Conservation (phyloP, 495 filamentous ascomycete genomes). For the Annulohypoxylon moriforme region DNA sequence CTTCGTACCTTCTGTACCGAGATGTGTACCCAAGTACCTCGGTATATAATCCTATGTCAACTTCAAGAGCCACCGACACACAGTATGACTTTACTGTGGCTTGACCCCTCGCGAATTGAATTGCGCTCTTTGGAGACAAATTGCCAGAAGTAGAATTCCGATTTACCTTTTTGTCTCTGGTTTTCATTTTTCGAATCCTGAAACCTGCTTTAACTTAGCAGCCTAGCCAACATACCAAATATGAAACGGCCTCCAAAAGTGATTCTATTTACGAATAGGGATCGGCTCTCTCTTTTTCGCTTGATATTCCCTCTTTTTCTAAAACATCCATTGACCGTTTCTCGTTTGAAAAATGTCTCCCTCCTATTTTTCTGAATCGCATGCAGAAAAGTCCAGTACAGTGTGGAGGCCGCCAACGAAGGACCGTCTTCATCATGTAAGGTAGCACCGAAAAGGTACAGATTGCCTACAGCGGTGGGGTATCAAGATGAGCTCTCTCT, state of each 20-base stretch:
- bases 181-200: constrained; percentile 15
- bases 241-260: constrained; percentile 33
- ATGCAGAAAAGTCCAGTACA: constrained; percentile 21
- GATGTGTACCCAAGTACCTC: not conserved
- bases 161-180: not conserved
- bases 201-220: constrained; percentile 8
- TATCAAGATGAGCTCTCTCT: constrained; percentile 26
- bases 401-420: constrained; percentile 42
- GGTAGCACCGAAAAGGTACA: constrained; percentile 29
- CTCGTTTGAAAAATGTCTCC: not conserved
- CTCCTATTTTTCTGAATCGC: constrained; percentile 1
- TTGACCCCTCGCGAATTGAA: constrained; percentile 31
- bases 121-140: constrained; percentile 23
- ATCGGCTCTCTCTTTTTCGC: not conserved
- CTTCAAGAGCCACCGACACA: constrained; percentile 10
- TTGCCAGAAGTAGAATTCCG: constrained; percentile 35
- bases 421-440: constrained; percentile 15
- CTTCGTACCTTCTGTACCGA: not conserved
- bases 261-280: constrained; percentile 19
- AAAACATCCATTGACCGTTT: not conserved
- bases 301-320: not conserved
- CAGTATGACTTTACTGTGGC: constrained; percentile 19
- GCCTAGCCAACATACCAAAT: constrained; percentile 9
- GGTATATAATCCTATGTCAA: not conserved
- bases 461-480: constrained; percentile 14